Base-by-base conservation (phyloP, 2,329 filamentous ascomycete species). In the Penicillium sclerotiorum region DNA sequence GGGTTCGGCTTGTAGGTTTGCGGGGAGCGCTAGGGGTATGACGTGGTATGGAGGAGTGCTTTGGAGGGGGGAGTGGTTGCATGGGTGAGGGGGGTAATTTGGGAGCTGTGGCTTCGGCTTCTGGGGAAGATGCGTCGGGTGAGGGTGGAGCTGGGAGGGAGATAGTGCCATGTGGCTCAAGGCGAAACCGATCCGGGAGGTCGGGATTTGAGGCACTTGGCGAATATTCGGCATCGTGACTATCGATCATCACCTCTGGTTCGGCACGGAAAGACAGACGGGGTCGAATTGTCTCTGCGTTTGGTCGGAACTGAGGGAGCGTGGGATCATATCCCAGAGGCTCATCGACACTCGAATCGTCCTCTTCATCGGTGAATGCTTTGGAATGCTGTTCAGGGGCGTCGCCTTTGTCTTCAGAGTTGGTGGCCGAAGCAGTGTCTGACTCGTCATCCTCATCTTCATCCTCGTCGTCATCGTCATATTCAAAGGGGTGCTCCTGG, bases 291-390 rank as follows among this genome's bases (percentile, higher is more conserved):
- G 57, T 51, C n/a, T 63, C 58, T 35, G 67, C 64, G 50, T 76
- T 66, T 4, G 75, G 76, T 37, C 75, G 72, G 57, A 74, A 67
- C 42, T 78, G 76, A 17, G 76, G 75, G 4, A 78, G 67, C 7
- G 74, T 77, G 21, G 76, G 73, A 52, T 78, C 74, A 43, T 62
- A 62, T 25, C 58, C 45, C 5, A 27, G 40, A 7, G 41, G 17
- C 33, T 39, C 25, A 0, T 55, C 41, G 36, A 45, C 21, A 5
- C 17, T 40, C 5, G 37, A 40, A 9, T 39, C 45, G 8, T 30
- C 13, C 18, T 49, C 46, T 20, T 37, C 45, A 12, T 47, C 46
- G 22, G 46, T 49, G 11, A 38, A 50, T 20, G 22, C 46, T 13
- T 44, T 40, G 17, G 48, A 45, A 8, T 13, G 45, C 15, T 33